phyloP scores from a whole-genome alignment of 208 protist species.

The Trypanosoma boissoni region DNA sequence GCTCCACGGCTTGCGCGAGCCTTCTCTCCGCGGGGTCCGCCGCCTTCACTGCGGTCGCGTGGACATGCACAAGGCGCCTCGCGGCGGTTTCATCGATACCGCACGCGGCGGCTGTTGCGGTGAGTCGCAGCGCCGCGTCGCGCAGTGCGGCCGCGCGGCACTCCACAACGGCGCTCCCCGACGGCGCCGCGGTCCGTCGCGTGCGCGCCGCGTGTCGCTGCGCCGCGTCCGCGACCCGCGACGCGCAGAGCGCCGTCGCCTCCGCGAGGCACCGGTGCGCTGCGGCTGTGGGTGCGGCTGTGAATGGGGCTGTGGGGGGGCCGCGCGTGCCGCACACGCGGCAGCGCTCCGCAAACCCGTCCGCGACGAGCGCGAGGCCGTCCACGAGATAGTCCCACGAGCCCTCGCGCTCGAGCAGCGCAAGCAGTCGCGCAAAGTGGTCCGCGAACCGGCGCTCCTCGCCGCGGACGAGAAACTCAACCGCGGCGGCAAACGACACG shows the following conservation, averaged over 20 bases:
- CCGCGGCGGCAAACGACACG: conserved; percentile 28
- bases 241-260: conserved; percentile 35
- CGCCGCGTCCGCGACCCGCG: conserved; percentile 34
- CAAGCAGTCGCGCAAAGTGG: conserved; percentile 28
- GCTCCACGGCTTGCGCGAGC: conserved; percentile 39
- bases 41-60: conserved; percentile 40
- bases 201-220: conserved; percentile 13
- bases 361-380: conserved; percentile 28
- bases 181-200: conserved; percentile 13
- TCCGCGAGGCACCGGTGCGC: conserved; percentile 41
- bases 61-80: conserved; percentile 57
- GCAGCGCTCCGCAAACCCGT: conserved; percentile 28
- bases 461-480: conserved; percentile 43
- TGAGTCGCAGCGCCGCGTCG: conserved; percentile 36
- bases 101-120: conserved; percentile 24
- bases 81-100: conserved; percentile 41
- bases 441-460: conserved; percentile 26
- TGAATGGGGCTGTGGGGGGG: background rate
- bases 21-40: background rate
- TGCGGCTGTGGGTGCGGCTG: background rate
- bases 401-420: conserved; percentile 39
- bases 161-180: conserved; percentile 9
- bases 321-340: no score
- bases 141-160: conserved; percentile 18
- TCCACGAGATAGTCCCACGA: conserved; percentile 34